These are phyloP conservation scores for Suhomyces wounanorum DNA, from an alignment of 1,139 yeast species.

Conservation along the genomic window DNA sequence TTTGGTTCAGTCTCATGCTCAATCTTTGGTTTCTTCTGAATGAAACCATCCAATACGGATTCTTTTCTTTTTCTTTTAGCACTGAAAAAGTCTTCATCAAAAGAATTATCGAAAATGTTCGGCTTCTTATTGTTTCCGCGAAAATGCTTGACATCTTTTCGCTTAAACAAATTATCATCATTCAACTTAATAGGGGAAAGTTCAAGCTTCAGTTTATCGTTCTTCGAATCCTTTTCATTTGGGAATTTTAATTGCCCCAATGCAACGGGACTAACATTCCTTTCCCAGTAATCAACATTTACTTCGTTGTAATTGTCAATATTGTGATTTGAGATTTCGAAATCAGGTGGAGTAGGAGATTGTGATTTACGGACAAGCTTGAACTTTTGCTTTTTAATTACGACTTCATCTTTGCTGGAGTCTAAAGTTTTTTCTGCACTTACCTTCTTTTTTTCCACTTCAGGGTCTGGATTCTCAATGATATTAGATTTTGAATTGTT, in stretches of 20 bases:
- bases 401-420: not conserved
- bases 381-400: conserved; percentile 4
- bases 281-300: conserved; percentile 31
- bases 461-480: not conserved
- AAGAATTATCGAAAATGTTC: conserved; percentile 19
- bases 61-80: conserved; percentile 7
- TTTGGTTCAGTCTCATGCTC: not conserved
- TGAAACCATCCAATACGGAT: conserved; percentile 2
- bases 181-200: conserved; percentile 17
- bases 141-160: conserved; percentile 1
- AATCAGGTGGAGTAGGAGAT: conserved; percentile 15
- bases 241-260: conserved; percentile 3
- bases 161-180: conserved; percentile 4
- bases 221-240: not conserved
- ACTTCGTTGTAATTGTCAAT: conserved; percentile 41
- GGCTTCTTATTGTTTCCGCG: conserved; percentile 10
- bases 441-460: not conserved
- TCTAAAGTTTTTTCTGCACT: not conserved
- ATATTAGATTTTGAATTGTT: not conserved
- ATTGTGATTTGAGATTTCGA: conserved; percentile 35
- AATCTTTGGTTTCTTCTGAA: conserved; percentile 1
- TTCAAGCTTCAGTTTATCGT: not conserved
- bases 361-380: conserved; percentile 7
- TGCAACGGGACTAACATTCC: conserved; percentile 15
- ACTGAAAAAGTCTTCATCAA: conserved; percentile 18